These are phyloP conservation scores for Pleurotus cornucopiae DNA, from an alignment of 768 basidiomycete species.

Conservation along the genomic window DNA sequence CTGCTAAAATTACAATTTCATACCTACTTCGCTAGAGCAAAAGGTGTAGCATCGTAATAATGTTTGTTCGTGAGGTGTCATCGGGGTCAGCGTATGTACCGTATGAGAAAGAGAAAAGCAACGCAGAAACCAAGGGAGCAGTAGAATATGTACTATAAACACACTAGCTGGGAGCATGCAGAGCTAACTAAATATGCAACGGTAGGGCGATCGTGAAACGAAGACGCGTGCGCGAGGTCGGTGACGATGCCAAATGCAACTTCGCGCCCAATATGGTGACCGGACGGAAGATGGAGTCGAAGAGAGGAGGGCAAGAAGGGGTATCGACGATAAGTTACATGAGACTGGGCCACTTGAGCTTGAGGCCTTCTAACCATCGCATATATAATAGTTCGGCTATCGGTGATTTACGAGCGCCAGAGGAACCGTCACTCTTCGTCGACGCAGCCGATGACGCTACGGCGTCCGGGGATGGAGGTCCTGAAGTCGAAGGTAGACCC, in stretches of 20 bases:
- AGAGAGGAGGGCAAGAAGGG: conserved; percentile 1
- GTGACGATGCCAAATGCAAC: background rate
- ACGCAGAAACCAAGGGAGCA: background rate
- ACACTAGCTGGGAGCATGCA: background rate
- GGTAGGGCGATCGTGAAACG: background rate
- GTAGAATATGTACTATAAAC: background rate
- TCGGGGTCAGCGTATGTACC: background rate
- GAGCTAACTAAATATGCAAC: background rate
- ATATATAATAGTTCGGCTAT: conserved; percentile 96
- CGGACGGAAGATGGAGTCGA: conserved; percentile 4
- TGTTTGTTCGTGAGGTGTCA: background rate
- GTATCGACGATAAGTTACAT: conserved; percentile 24
- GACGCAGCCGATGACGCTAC: conserved; percentile 18
- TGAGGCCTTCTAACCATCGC: conserved; percentile 92
- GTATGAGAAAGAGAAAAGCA: background rate
- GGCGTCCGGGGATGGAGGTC: background rate
- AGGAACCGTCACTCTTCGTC: conserved; percentile 35
- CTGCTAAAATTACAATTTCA: too few relatives aligned
- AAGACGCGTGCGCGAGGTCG: background rate
- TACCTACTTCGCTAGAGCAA: background rate
- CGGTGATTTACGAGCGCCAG: conserved; percentile 65
- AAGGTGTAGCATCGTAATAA: background rate
- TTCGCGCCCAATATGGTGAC: background rate
- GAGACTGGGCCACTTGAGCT: conserved; percentile 85
- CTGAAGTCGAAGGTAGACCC: conserved; percentile 34